Evolutionary conservation across 495 filamentous ascomycete genomes (phyloP), one percentile per base, ranked within the genome.

Genomic region (Chaetomium fimeti): DNA sequence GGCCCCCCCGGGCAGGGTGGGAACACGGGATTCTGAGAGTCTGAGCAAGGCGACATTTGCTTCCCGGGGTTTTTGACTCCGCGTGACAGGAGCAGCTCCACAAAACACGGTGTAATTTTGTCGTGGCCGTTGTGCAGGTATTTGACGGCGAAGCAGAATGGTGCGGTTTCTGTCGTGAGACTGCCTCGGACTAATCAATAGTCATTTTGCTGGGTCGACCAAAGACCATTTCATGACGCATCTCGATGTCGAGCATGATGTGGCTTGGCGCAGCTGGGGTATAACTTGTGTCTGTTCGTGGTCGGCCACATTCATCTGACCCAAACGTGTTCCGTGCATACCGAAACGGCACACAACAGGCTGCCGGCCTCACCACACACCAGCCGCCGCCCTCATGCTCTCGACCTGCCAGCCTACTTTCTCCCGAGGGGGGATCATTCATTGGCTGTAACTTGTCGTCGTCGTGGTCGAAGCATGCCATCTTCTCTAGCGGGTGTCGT

Each of bases 1-100:
- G 45, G 18, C 27, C 27, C 43, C 47, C 25, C 25, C 4, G 27
- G 48, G 11, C 12, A 15, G 29, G 40, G 51, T 38, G 51, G 51
- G 51, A 55, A 56, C 51, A 54, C 36, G 32, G 58, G 28, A 28
- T 36, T 51, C n/a, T 27, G 51, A 27, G 38, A 32, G 22, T 29
- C 25, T 53, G 38, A 36, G 32, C 7, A n/a, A 55, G 60, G 60
- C 60, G 60, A 62, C 40, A 56, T 62, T 62, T 28, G 47, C 47
- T 45, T n/a, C 28, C 51, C 40, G 36, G 60, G 60, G 60, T 22
- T 55, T 16, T 55, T 54, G n/a, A 22, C 48, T 48, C 60, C 60
- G 55, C 60, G 38, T 40, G 51, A 16, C 40, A 18, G 51, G 9
- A 18, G 24, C 40, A 36, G 24, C 60, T 55, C 60, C 60, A 48